Base-by-base conservation (phyloP, 2,329 filamentous ascomycete genomes). In the Lecanicillium sp. region DNA sequence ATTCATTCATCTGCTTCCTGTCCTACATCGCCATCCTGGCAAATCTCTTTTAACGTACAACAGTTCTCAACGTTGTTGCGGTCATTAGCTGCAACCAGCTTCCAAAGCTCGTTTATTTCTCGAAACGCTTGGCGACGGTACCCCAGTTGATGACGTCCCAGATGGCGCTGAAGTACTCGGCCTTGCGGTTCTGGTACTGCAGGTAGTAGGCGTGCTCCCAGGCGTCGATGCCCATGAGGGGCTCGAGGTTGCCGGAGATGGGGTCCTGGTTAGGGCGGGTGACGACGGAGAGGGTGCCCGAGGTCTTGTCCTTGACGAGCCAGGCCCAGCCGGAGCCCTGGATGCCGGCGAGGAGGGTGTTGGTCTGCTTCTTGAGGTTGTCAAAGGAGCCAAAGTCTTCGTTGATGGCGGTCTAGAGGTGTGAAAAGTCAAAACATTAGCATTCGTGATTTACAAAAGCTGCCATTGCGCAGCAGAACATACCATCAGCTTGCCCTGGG, bases 121-220 rank as follows among this genome's bases (percentile, higher is more conserved):
- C 66, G 57, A 87, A 87, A 48, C 87, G 78, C 72, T 81, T 79
- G 61, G 85, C 81, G 32, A 87, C 89, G 22, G 84, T 78, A 77
- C 88, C 87, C 89, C 89, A 96, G 79, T 95, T 95, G 63, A 95
- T 71, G 36, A 95, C 88, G 51, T 94, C 86, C 89, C 89, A 95
- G 60, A 95, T 84, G 43, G 87, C 87, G 54, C 77, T 77, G 66
- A 95, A 95, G 74, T 95, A 95, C 70, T 95, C 88, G 42, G 84
- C 88, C 79, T 95, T 95, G 65, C 87, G 82, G 74, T 95, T 95
- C 78, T 95, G 77, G 69, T 95, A 95, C 71, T 95, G 87, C 46
- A 95, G 74, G 68, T 94, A 94, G 72, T 94, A 94, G 37, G 88
- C 88, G 66, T 95, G 88, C 73, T 95, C 88, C 88, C 88, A 95